Conservation (phyloP, 495 filamentous ascomycete genomes). For the Penicillium cosmopolitanum region DNA sequence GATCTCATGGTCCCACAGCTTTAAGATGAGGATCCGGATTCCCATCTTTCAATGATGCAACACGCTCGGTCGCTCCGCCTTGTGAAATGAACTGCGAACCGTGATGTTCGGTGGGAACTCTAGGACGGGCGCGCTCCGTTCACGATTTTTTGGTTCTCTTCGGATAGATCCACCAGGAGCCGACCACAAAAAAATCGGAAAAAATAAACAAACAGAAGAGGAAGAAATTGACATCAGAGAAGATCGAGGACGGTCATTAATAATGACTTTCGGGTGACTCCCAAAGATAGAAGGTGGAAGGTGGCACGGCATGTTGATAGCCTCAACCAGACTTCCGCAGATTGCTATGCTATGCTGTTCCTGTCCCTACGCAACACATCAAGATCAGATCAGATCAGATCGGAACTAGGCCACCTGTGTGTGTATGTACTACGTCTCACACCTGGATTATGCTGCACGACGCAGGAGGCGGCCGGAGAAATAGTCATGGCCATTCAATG, state of each 20-base stretch:
- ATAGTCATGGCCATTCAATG: conserved; percentile 14
- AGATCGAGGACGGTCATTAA: neutral
- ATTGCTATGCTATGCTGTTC: neutral
- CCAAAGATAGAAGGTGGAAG: conserved; percentile 3
- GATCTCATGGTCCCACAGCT: conserved; percentile 31
- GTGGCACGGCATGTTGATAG: conserved; percentile 1
- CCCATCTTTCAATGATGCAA: conserved; percentile 16
- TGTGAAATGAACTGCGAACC: conserved; percentile 7
- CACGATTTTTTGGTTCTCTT: conserved; percentile 5
- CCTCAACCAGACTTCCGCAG: neutral
- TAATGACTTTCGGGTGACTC: neutral
- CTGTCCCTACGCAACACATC: neutral
- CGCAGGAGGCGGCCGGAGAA: conserved; percentile 33
- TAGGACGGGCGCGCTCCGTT: conserved; percentile 4
- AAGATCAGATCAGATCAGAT: neutral
- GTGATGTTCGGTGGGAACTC: conserved; percentile 7
- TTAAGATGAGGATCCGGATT: conserved; percentile 13
- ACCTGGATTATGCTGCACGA: conserved; percentile 24
- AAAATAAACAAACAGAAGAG: neutral
- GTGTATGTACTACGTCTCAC: conserved; percentile 1
- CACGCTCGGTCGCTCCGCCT: neutral
- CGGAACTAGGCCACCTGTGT: neutral
- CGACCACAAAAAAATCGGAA: neutral
- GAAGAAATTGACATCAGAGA: neutral
- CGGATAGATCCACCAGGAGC: conserved; percentile 2